Conservation (phyloP, 352 stramenopile species). For the Thraustochytrium sp. region DNA sequence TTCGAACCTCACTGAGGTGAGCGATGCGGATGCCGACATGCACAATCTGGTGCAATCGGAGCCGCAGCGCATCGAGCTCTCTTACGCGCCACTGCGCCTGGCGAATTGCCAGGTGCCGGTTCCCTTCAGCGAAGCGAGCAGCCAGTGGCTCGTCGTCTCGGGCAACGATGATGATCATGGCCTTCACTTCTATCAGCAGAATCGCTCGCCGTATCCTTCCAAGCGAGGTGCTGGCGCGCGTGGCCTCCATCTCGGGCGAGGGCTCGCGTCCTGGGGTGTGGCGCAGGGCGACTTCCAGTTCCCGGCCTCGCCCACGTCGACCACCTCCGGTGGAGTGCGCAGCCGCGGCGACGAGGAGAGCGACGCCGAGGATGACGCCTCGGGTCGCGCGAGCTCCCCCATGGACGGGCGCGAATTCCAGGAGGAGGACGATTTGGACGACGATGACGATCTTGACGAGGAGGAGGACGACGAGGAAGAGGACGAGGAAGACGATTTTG, state of each 20-base stretch:
- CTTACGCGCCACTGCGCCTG: neutral
- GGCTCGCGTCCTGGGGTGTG: too few species aligned
- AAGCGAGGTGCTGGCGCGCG: too few species aligned
- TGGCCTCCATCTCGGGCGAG: too few species aligned
- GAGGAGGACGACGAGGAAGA: neutral
- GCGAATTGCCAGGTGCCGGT: neutral
- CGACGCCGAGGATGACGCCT: neutral
- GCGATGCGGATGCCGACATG: neutral
- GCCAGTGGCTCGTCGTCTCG: neutral
- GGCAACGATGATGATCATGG: neutral
- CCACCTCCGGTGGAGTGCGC: too few species aligned
- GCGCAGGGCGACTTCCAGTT: neutral
- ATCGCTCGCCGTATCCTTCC: neutral
- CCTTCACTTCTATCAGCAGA: slow-evolving; percentile 12
- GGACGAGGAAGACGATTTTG: neutral
- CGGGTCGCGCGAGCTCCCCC: too few species aligned
- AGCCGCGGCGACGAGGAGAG: neutral
- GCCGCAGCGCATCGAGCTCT: neutral
- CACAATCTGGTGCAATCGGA: neutral
- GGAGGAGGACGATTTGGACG: too few species aligned
- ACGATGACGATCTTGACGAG: neutral
- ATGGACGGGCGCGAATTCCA: too few species aligned
- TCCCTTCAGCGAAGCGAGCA: neutral
- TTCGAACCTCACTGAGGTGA: neutral
- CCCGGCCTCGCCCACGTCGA: neutral